Conservation (phyloP, 148 eudicot species). For the Fagopyrum homotropicum region DNA sequence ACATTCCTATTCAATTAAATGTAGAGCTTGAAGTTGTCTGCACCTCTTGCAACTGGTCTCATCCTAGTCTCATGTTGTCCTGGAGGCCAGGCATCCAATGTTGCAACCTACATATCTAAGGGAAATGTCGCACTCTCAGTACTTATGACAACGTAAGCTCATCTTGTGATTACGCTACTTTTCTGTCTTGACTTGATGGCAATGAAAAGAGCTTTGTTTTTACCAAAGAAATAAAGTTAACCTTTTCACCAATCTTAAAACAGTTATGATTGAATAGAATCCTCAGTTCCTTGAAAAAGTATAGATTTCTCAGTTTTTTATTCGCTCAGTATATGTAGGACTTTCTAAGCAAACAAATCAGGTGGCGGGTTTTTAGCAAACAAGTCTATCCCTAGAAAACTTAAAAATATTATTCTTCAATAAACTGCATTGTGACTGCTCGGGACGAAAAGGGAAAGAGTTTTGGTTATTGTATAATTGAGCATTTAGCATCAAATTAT, state of each 20-base stretch:
- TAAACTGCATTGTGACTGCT: too few species aligned
- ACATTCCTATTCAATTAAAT: constrained; percentile 17
- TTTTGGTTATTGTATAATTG: not conserved
- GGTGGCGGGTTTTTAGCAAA: too few species aligned
- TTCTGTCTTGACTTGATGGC: not conserved
- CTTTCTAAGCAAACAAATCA: too few species aligned
- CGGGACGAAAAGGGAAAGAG: not conserved
- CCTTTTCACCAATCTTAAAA: not conserved
- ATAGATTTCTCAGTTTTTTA: not conserved
- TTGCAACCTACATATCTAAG: constrained; percentile 93
- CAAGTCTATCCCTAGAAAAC: too few species aligned
- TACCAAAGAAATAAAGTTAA: not conserved
- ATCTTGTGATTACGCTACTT: not conserved
- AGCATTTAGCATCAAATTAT: not conserved
- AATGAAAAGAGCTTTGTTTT: not conserved
- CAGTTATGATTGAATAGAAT: too few species aligned
- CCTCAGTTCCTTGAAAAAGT: not conserved
- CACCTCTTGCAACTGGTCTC: constrained; percentile 98
- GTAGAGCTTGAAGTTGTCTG: constrained; percentile 80
- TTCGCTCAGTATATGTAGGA: not conserved
- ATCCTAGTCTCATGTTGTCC: constrained; percentile 99
- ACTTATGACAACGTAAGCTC: constrained; percentile 98
- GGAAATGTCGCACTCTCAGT: constrained; percentile 99
- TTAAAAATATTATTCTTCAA: too few species aligned
- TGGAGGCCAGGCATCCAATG: constrained; percentile 99